Evolutionary conservation across 345 rosid species (phyloP).

Genomic region (Salix suchowensis): DNA sequence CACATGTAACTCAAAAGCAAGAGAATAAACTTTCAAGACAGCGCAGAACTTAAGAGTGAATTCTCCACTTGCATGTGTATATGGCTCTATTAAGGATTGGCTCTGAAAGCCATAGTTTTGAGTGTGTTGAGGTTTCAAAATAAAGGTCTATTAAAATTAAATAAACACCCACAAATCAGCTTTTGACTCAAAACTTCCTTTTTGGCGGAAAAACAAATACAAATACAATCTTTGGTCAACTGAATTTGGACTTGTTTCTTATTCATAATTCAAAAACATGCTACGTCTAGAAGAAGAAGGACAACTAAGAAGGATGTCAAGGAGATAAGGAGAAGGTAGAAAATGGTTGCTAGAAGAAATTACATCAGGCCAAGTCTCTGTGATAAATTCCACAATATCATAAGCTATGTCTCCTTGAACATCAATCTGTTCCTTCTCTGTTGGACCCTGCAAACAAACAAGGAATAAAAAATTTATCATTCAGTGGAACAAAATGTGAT

Average conservation of each 20-base stretch:
- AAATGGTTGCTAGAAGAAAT: constrained; percentile 6
- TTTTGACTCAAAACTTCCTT: neutral
- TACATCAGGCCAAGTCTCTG: constrained; percentile 90
- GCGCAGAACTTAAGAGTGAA: neutral
- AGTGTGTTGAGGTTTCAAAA: neutral
- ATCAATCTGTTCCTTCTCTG: constrained; percentile 95
- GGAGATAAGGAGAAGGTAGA: neutral
- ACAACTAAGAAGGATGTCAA: neutral
- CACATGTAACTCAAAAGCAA: neutral
- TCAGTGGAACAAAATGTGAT: neutral
- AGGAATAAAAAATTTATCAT: neutral
- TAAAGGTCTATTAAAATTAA: neutral
- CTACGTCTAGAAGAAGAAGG: neutral
- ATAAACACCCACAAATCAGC: neutral
- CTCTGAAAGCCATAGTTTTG: neutral
- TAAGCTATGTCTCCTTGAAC: constrained; percentile 95
- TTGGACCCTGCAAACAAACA: constrained; percentile 64
- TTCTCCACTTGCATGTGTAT: neutral
- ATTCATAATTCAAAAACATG: neutral
- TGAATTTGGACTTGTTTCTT: neutral
- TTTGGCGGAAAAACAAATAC: neutral
- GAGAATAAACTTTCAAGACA: neutral
- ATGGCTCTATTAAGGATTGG: neutral
- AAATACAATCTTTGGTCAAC: neutral
- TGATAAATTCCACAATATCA: constrained; percentile 77